A percentile compares a stretch with the other conserved stretches of the same genome.
These are phyloP conservation scores for Picochlorum sp. DNA, from an alignment of 139 green algal species.

Conservation along the genomic window DNA sequence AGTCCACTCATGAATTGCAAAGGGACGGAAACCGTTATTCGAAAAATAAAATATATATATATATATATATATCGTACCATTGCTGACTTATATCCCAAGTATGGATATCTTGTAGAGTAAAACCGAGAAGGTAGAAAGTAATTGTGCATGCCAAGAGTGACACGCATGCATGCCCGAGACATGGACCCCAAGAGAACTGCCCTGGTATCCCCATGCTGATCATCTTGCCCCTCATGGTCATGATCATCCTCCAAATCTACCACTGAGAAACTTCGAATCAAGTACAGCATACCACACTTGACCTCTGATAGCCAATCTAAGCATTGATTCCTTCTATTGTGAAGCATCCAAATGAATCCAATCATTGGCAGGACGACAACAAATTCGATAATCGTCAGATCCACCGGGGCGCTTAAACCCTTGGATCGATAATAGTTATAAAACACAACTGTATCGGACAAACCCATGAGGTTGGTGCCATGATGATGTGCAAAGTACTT, in stretches of 20 bases:
- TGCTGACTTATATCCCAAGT: conserved; percentile 24
- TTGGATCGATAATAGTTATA: conserved; percentile 23
- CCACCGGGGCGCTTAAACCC: conserved; percentile 18
- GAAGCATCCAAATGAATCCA: conserved; percentile 35
- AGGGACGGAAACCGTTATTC: not conserved
- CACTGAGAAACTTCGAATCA: conserved; percentile 37
- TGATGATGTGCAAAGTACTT: not conserved
- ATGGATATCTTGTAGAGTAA: conserved; percentile 44
- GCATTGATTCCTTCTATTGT: conserved; percentile 24
- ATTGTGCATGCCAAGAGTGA: conserved; percentile 22
- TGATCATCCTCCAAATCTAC: conserved; percentile 7
- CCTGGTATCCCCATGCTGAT: not conserved
- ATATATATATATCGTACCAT: no score
- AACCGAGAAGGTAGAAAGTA: conserved; percentile 46
- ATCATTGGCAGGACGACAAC: conserved; percentile 26
- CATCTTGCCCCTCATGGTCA: not conserved
- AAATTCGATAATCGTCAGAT: conserved; percentile 35
- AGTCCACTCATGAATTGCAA: not conserved
- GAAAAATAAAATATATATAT: no score
- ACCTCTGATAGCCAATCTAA: conserved; percentile 31
- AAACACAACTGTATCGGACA: conserved; percentile 27
- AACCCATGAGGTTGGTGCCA: not conserved
- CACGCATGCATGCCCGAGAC: not conserved
- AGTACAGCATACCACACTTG: conserved; percentile 35
- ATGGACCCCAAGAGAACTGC: not conserved